phyloP scores from a whole-genome alignment of 2,329 filamentous ascomycete genomes.

The Penicillium rolfsii region DNA sequence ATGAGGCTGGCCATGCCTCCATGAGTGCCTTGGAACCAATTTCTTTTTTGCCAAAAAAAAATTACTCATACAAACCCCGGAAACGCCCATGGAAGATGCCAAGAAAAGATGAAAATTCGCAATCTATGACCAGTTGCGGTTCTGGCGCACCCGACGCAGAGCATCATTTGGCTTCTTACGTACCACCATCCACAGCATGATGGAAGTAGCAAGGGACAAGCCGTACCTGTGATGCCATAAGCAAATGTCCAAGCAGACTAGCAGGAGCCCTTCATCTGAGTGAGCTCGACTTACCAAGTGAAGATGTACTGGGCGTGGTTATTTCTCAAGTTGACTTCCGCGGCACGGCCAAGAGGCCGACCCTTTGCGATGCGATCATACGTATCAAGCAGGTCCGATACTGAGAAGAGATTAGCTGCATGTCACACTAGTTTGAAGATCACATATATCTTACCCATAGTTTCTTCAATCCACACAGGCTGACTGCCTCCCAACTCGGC shows the following conservation, averaged over 20 bases:
- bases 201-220: constrained; percentile 77
- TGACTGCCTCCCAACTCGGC: constrained; percentile 79
- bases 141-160: constrained; percentile 73
- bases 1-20: constrained; percentile 56
- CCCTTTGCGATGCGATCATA: constrained; percentile 78
- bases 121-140: constrained; percentile 67
- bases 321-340: constrained; percentile 91
- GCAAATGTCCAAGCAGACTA: constrained; percentile 9
- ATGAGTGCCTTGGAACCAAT: constrained; percentile 29
- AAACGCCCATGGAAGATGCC: constrained; percentile 40
- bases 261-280: neutral
- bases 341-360: constrained; percentile 82
- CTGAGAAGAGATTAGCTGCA: constrained; percentile 49
- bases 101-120: constrained; percentile 8
- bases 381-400: constrained; percentile 74
- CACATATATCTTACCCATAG: constrained; percentile 68
- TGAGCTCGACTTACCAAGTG: constrained; percentile 73
- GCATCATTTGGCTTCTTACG: constrained; percentile 80
- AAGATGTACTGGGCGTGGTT: constrained; percentile 99
- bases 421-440: constrained; percentile 6
- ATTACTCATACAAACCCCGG: constrained; percentile 36
- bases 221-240: constrained; percentile 69
- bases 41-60: neutral
- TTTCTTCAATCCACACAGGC: constrained; percentile 92
- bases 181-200: constrained; percentile 97